These are phyloP conservation scores for Immersiporthe knoxdaviesiana DNA, from an alignment of 2,329 filamentous ascomycete genomes.

Conservation along the genomic window DNA sequence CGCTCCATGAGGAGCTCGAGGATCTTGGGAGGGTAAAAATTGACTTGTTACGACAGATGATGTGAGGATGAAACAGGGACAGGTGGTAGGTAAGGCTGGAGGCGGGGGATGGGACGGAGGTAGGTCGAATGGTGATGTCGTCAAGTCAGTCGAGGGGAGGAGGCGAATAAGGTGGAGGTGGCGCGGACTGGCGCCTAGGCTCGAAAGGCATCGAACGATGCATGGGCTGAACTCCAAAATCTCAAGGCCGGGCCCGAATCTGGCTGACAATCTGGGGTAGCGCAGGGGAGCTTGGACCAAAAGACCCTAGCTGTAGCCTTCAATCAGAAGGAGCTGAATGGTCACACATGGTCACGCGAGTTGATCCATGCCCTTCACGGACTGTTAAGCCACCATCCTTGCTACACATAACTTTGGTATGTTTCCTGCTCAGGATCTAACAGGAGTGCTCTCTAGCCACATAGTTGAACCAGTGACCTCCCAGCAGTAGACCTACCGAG, in stretches of 20 bases:
- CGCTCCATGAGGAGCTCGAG: conserved; percentile 27
- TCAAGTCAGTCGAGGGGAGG: conserved; percentile 27
- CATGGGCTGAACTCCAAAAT: conserved; percentile 1
- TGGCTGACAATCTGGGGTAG: conserved; percentile 30
- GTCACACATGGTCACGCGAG: conserved; percentile 28
- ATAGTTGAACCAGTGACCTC: background rate
- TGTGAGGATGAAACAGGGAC: conserved; percentile 15
- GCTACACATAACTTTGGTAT: background rate
- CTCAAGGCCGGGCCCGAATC: background rate
- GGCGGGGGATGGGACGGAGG: background rate
- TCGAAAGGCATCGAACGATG: conserved; percentile 26
- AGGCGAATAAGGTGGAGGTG: conserved; percentile 24
- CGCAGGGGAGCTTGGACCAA: conserved; percentile 17
- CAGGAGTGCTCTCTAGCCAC: background rate
- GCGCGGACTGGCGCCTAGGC: conserved; percentile 4
- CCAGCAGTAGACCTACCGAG: background rate
- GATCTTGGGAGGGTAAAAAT: background rate
- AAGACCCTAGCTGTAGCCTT: background rate
- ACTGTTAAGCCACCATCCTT: background rate
- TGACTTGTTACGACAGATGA: conserved; percentile 11
- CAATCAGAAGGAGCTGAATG: conserved; percentile 27
- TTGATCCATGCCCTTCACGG: background rate
- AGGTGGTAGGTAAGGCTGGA: background rate
- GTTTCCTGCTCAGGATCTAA: background rate
- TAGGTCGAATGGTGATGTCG: conserved; percentile 25